Evolutionary conservation across 2,329 filamentous ascomycete species (phyloP).

Genomic region (Xylariaceae sp.): DNA sequence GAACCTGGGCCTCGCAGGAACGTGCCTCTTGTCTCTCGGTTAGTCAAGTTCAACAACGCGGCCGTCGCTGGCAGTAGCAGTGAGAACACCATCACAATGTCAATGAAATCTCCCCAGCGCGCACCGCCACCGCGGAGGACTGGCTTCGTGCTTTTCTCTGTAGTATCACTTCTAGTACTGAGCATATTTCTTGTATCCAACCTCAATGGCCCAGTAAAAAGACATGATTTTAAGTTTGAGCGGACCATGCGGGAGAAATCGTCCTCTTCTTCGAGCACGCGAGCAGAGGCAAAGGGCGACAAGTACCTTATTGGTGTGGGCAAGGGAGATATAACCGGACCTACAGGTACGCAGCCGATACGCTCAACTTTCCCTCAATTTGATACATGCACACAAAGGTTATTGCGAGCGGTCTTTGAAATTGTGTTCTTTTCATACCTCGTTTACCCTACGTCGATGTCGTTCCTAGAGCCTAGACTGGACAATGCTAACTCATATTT

Average conservation of each 20-base stretch:
- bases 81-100: slow-evolving; percentile 26
- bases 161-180: slow-evolving; percentile 44
- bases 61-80: slow-evolving; percentile 7
- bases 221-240: slow-evolving; percentile 29
- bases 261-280: slow-evolving; percentile 23
- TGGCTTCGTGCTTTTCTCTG: slow-evolving; percentile 36
- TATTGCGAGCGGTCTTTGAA: not conserved
- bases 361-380: not conserved
- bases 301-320: slow-evolving; percentile 58
- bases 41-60: slow-evolving; percentile 1
- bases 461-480: not conserved
- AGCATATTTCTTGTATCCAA: slow-evolving; percentile 40
- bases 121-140: slow-evolving; percentile 34
- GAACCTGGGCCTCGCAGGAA: not conserved
- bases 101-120: slow-evolving; percentile 21
- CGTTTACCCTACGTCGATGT: not conserved
- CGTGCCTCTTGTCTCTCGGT: slow-evolving; percentile 2
- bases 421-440: not conserved
- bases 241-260: slow-evolving; percentile 15
- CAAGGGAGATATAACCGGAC: slow-evolving; percentile 65
- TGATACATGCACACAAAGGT: not conserved
- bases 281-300: slow-evolving; percentile 42
- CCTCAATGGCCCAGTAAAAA: slow-evolving; percentile 17
- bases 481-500: slow-evolving; percentile 19
- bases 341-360: slow-evolving; percentile 56